Evolutionary conservation across 2,329 filamentous ascomycete species (phyloP).

Genomic region (Cladosporium sp.): DNA sequence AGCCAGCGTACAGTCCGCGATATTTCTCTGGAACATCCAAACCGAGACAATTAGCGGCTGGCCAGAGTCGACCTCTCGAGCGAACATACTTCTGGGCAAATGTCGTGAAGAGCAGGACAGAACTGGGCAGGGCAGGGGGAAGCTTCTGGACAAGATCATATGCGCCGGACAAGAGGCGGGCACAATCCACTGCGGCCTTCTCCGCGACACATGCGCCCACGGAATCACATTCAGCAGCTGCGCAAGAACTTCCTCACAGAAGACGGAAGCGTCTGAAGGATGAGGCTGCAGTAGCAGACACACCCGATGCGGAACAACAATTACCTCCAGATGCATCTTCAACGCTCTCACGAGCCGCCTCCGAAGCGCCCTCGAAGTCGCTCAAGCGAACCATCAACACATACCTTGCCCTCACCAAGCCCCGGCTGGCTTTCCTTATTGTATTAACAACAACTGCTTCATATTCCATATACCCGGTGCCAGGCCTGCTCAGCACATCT

Average conservation of each 20-base stretch:
- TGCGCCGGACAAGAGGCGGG: slow-evolving; percentile 13
- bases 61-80: slow-evolving; percentile 9
- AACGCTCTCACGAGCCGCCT: slow-evolving; percentile 58
- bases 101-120: slow-evolving; percentile 13
- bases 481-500: slow-evolving; percentile 73
- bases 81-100: slow-evolving; percentile 18
- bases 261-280: slow-evolving; percentile 38
- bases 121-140: slow-evolving; percentile 9
- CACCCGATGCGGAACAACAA: slow-evolving; percentile 24
- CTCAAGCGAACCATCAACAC: slow-evolving; percentile 70
- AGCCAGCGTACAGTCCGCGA: neutral
- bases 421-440: slow-evolving; percentile 86
- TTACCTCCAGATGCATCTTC: slow-evolving; percentile 63
- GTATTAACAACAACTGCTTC: slow-evolving; percentile 87
- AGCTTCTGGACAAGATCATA: slow-evolving; percentile 15
- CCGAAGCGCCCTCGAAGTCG: slow-evolving; percentile 56
- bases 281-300: slow-evolving; percentile 23
- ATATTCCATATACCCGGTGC: slow-evolving; percentile 91
- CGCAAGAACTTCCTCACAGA: slow-evolving; percentile 35
- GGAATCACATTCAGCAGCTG: slow-evolving; percentile 6
- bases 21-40: slow-evolving; percentile 8
- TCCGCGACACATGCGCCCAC: slow-evolving; percentile 12
- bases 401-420: slow-evolving; percentile 91
- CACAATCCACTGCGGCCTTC: slow-evolving; percentile 18
- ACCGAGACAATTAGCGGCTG: slow-evolving; percentile 7